Conservation (phyloP, 371 early-diverging fungal species). For the Racocetra persica region DNA sequence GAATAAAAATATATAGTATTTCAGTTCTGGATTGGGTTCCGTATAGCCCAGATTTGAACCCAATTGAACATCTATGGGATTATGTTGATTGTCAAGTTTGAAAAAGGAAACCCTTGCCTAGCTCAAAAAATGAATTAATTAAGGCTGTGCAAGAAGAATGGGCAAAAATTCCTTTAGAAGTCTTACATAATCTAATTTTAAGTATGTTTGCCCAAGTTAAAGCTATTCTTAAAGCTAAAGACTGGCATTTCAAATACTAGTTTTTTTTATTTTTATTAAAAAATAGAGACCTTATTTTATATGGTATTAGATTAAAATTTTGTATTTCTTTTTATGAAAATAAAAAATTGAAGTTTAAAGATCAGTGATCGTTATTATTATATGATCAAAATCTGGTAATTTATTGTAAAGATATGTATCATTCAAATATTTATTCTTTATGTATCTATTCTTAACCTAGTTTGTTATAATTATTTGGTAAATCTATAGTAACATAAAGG, state of each 20-base stretch:
- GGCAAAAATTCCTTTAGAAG: not conserved
- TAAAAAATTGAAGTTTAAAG: no score
- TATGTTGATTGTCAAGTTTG: constrained; percentile 1
- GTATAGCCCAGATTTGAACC: constrained; percentile 11
- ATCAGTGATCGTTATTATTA: no score
- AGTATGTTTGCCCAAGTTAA: not conserved
- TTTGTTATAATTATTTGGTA: no score
- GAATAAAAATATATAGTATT: not conserved
- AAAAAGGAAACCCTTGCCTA: not conserved
- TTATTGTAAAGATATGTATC: no score
- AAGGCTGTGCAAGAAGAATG: not conserved
- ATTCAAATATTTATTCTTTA: no score
- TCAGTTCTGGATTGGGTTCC: constrained; percentile 19
- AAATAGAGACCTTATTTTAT: no score
- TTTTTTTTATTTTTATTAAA: not conserved
- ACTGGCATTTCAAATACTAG: not conserved
- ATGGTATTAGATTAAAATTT: no score
- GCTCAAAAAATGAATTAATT: constrained; percentile 10
- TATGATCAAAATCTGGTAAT: no score
- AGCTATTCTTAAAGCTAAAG: not conserved
- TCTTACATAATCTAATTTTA: not conserved
- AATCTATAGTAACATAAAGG: no score
- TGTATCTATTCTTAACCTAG: no score
- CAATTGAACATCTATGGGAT: not conserved
- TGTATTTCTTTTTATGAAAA: no score